A percentile compares a stretch with the other conserved stretches of the same genome.
Conservation (phyloP, 129 eudicot species). For the Helianthus tuberosus region DNA sequence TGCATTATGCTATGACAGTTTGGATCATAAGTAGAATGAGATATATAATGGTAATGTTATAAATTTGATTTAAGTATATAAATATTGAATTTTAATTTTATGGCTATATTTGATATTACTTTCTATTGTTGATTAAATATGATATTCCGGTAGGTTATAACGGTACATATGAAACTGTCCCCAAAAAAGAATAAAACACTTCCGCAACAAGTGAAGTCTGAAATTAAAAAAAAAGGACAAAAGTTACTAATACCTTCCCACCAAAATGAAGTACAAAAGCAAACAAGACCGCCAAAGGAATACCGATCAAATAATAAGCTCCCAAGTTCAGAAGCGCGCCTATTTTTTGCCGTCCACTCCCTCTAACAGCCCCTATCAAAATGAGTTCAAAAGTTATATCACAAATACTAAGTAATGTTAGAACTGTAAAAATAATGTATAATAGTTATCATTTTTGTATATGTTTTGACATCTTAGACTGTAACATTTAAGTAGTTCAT, state of each 20-base stretch:
- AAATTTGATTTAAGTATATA: neutral
- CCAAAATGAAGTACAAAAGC: constrained; percentile 66
- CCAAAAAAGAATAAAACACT: neutral
- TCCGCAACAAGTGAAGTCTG: neutral
- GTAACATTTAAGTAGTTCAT: neutral
- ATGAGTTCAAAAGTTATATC: neutral
- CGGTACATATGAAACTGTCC: too few species aligned
- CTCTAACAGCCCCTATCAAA: constrained; percentile 68
- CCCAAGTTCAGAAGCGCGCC: constrained; percentile 75
- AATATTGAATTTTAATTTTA: too few species aligned
- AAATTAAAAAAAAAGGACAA: neutral
- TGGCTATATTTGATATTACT: neutral
- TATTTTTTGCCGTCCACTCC: constrained; percentile 78
- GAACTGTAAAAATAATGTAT: too few species aligned
- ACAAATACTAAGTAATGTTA: too few species aligned
- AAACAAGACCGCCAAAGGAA: constrained; percentile 55
- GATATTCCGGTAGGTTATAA: neutral
- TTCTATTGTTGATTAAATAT: neutral
- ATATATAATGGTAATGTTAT: neutral
- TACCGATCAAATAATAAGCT: constrained; percentile 71
- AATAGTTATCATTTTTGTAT: too few species aligned
- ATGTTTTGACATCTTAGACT: neutral
- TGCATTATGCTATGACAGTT: neutral
- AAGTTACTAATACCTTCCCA: constrained; percentile 59
- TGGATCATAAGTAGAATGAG: neutral